Evolutionary conservation across 345 rosid genomes (phyloP).

Genomic region (Eucalyptus pumila): DNA sequence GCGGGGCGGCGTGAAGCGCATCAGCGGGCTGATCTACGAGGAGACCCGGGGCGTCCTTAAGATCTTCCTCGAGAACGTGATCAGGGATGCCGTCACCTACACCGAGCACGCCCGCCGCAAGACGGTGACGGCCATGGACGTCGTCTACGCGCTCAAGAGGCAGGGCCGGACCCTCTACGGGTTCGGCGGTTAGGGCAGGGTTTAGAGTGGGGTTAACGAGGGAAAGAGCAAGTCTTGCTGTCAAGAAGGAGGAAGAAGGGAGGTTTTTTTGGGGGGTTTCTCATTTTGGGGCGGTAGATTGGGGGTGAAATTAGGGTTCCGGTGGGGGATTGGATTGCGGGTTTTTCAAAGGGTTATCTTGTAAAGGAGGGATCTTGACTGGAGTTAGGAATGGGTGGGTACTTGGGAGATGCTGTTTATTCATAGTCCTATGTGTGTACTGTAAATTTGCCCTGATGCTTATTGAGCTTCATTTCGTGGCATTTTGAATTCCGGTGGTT

Average conservation of each 20-base stretch:
- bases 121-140: slow-evolving; percentile 14
- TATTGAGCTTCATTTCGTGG: neutral
- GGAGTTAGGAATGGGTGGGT: neutral
- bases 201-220: neutral
- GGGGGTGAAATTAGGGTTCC: neutral
- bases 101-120: slow-evolving; percentile 19
- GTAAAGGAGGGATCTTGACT: neutral
- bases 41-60: slow-evolving; percentile 16
- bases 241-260: neutral
- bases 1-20: slow-evolving; percentile 18
- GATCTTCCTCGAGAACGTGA: slow-evolving; percentile 19
- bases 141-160: slow-evolving; percentile 4
- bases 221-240: neutral
- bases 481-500: neutral
- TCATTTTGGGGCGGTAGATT: neutral
- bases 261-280: neutral
- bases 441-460: neutral
- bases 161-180: slow-evolving; percentile 3
- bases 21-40: slow-evolving; percentile 20
- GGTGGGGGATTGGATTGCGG: neutral
- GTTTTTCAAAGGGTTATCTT: neutral
- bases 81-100: slow-evolving; percentile 13
- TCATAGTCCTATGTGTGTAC: neutral
- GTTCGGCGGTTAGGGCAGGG: neutral
- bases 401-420: neutral